phyloP scores from a whole-genome alignment of 2,329 filamentous ascomycete genomes.

The Neodidymelliopsis sp. region DNA sequence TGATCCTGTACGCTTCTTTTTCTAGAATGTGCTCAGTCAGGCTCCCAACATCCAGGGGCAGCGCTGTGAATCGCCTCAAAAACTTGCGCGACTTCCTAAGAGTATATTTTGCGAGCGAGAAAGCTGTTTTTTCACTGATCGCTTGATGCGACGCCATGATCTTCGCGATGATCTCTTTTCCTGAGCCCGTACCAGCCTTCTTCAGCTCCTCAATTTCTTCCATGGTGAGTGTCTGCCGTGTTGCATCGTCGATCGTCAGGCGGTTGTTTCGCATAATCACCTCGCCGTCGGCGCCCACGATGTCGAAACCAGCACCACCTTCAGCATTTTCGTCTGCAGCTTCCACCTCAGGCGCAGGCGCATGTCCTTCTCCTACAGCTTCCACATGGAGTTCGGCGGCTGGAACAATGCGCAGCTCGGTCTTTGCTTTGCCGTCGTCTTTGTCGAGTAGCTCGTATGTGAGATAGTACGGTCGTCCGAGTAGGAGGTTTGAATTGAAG shows the following conservation, averaged over 20 bases:
- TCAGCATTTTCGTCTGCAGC: constrained; percentile 42
- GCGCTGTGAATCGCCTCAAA: constrained; percentile 81
- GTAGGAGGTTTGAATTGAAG: constrained; percentile 86
- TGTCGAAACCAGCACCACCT: constrained; percentile 52
- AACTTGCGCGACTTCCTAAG: constrained; percentile 94
- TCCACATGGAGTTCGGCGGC: constrained; percentile 85
- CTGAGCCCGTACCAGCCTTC: constrained; percentile 75
- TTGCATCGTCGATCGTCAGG: constrained; percentile 67
- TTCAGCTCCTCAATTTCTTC: constrained; percentile 76
- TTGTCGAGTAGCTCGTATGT: constrained; percentile 89
- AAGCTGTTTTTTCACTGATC: constrained; percentile 92
- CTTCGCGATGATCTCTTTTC: constrained; percentile 90
- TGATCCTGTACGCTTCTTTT: constrained; percentile 78
- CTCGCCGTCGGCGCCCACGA: constrained; percentile 57
- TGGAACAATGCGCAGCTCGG: constrained; percentile 78
- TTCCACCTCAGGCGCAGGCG: constrained; percentile 50
- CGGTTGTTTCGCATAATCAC: constrained; percentile 68
- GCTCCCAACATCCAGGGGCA: constrained; percentile 81
- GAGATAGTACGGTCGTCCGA: constrained; percentile 89
- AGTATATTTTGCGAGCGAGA: constrained; percentile 95
- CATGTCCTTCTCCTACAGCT: constrained; percentile 64
- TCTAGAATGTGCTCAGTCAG: constrained; percentile 82
- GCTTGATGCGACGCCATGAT: constrained; percentile 88
- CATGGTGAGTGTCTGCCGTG: constrained; percentile 77
- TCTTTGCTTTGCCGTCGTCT: constrained; percentile 67